Evolutionary conservation across 2,329 filamentous ascomycete species (phyloP).

Genomic region (Boeremia exigua): DNA sequence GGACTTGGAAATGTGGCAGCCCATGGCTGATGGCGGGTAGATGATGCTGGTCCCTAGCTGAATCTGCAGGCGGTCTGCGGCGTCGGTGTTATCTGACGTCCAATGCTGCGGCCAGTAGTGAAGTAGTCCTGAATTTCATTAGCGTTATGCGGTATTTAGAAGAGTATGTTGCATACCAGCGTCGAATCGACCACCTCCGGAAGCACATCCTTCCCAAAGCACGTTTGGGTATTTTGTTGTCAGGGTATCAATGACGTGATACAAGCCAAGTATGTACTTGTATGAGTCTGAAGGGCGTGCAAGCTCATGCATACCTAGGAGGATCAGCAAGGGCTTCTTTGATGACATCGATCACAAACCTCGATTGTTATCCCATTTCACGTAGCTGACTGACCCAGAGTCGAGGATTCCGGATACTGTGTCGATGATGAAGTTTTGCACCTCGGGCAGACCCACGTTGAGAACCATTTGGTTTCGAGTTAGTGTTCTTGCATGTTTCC

Average conservation of each 20-base stretch:
- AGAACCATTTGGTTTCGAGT: conserved; percentile 66
- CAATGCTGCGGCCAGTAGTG: conserved; percentile 71
- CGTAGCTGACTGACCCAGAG: conserved; percentile 62
- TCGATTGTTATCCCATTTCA: conserved; percentile 74
- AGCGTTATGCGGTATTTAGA: not conserved
- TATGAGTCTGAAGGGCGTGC: conserved; percentile 62
- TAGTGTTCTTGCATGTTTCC: conserved; percentile 62
- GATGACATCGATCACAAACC: conserved; percentile 35
- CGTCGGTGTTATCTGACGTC: conserved; percentile 71
- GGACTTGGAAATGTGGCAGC: conserved; percentile 67
- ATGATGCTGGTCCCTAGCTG: conserved; percentile 69
- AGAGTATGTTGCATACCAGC: conserved; percentile 32
- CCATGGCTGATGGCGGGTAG: conserved; percentile 69
- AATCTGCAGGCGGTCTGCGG: conserved; percentile 65
- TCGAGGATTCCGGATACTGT: conserved; percentile 62
- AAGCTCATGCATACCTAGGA: conserved; percentile 61
- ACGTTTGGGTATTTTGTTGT: conserved; percentile 66
- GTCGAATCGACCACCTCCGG: conserved; percentile 70
- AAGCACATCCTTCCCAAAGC: conserved; percentile 71
- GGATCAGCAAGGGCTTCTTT: not conserved
- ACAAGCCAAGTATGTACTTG: conserved; percentile 68
- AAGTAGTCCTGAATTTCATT: conserved; percentile 54
- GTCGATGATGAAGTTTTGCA: conserved; percentile 67
- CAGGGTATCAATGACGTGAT: conserved; percentile 66
- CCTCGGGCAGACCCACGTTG: conserved; percentile 65